These are phyloP conservation scores for Diaporthe vaccinii DNA, from an alignment of 2,329 filamentous ascomycete species.

Conservation along the genomic window DNA sequence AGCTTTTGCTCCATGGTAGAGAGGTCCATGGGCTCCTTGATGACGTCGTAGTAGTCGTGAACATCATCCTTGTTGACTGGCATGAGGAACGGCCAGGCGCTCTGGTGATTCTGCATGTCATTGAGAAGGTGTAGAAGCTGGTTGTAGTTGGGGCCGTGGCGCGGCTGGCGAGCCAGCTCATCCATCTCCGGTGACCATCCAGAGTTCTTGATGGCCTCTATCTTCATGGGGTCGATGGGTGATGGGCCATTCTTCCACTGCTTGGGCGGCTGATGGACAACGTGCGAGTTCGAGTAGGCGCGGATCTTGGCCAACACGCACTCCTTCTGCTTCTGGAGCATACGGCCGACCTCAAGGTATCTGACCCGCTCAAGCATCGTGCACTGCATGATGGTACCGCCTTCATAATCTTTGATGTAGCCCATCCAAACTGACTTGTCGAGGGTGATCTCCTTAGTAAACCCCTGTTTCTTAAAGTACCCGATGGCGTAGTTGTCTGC, in stretches of 20 bases:
- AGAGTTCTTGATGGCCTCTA: slow-evolving; percentile 89
- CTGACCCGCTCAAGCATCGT: slow-evolving; percentile 95
- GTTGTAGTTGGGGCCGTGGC: slow-evolving; percentile 96
- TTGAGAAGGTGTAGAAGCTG: slow-evolving; percentile 93
- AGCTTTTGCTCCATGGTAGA: slow-evolving; percentile 96
- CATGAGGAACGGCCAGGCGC: slow-evolving; percentile 93
- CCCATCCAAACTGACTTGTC: slow-evolving; percentile 96
- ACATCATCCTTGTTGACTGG: slow-evolving; percentile 97
- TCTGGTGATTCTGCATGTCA: slow-evolving; percentile 93
- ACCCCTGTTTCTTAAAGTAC: slow-evolving; percentile 99
- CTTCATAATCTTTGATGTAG: slow-evolving; percentile 99
- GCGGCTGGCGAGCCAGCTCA: slow-evolving; percentile 91
- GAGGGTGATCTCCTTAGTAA: slow-evolving; percentile 97
- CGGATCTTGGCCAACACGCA: slow-evolving; percentile 95
- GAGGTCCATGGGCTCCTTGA: slow-evolving; percentile 97
- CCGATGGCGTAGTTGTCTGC: slow-evolving; percentile 99
- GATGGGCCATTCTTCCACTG: slow-evolving; percentile 83
- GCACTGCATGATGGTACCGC: slow-evolving; percentile 99
- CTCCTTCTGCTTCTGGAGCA: slow-evolving; percentile 98
- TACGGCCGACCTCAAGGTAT: slow-evolving; percentile 91
- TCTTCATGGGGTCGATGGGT: slow-evolving; percentile 86
- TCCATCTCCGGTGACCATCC: slow-evolving; percentile 99
- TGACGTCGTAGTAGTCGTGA: slow-evolving; percentile 98
- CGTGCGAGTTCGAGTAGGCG: slow-evolving; percentile 88
- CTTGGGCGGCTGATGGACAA: slow-evolving; percentile 86